These are phyloP conservation scores for Floccularia luteovirens DNA, from an alignment of 768 basidiomycete genomes.

Conservation along the genomic window DNA sequence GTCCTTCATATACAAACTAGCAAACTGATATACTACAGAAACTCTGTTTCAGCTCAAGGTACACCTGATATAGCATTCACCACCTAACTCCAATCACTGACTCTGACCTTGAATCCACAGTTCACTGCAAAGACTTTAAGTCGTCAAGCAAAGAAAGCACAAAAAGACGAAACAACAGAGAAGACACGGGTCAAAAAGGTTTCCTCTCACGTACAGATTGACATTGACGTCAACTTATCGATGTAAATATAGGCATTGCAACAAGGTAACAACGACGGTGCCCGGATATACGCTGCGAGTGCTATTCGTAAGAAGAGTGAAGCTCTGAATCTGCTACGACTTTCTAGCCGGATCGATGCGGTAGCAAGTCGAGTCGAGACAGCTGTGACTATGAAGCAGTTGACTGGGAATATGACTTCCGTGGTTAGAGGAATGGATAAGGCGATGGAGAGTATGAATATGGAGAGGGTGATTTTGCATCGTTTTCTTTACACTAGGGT, in stretches of 20 bases:
- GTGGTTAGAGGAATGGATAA: conserved; percentile 98
- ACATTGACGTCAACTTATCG: conserved; percentile 2
- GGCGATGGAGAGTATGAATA: conserved; percentile 99
- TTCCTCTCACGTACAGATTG: background rate
- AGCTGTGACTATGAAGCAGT: conserved; percentile 94
- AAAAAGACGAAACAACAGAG: conserved; percentile 90
- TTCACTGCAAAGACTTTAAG: conserved; percentile 96
- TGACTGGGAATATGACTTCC: conserved; percentile 93
- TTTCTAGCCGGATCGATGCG: conserved; percentile 91
- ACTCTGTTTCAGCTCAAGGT: conserved; percentile 99
- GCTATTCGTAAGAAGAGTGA: conserved; percentile 99
- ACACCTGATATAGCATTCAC: background rate
- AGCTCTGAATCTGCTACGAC: conserved; percentile 79
- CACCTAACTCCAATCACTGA: conserved; percentile 3
- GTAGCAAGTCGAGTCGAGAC: conserved; percentile 97
- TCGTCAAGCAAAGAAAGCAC: conserved; percentile 94
- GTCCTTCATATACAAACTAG: conserved; percentile 2
- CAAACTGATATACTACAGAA: conserved; percentile 48
- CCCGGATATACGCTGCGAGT: conserved; percentile 96
- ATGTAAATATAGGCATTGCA: conserved; percentile 68
- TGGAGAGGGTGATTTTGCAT: conserved; percentile 68
- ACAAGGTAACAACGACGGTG: conserved; percentile 95
- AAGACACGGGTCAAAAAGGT: conserved; percentile 93
- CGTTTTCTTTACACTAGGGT: background rate
- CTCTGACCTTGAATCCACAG: conserved; percentile 32